A percentile compares a stretch with the other conserved stretches of the same genome.
Evolutionary conservation across 2,329 filamentous ascomycete species (phyloP).

Genomic region (Sclerotinia spermophila): DNA sequence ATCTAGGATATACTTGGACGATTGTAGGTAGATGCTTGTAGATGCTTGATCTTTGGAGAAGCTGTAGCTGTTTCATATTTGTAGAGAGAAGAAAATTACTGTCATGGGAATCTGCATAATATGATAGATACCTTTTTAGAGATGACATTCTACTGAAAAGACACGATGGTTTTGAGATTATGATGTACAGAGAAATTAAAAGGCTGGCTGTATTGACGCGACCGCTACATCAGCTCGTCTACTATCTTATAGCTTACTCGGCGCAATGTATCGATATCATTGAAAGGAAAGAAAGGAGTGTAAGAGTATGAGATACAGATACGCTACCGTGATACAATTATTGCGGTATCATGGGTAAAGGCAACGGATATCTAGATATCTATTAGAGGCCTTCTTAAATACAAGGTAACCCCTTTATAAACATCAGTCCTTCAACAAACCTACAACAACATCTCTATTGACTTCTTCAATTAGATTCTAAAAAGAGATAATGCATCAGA

Average conservation of each 20-base stretch:
- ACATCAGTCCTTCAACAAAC: neutral
- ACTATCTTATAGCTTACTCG: neutral
- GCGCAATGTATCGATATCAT: neutral
- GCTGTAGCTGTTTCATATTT: neutral
- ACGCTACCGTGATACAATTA: too few species aligned
- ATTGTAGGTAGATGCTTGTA: neutral
- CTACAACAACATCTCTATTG: neutral
- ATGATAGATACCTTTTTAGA: neutral
- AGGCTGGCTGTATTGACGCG: neutral
- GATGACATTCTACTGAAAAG: neutral
- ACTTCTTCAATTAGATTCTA: fast-evolving
- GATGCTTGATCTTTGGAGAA: neutral
- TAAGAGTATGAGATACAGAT: neutral
- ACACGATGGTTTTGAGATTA: neutral
- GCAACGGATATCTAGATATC: too few species aligned
- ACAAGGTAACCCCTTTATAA: neutral
- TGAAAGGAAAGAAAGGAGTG: fast-evolving
- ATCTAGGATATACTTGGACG: too few species aligned
- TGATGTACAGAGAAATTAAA: neutral
- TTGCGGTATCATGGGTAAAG: too few species aligned
- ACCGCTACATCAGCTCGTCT: neutral
- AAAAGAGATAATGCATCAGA: neutral
- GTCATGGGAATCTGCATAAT: neutral
- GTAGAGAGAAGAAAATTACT: neutral
- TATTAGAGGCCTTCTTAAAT: too few species aligned